These are phyloP conservation scores for Diaporthe ampelina DNA, from an alignment of 2,329 filamentous ascomycete genomes.

Conservation along the genomic window DNA sequence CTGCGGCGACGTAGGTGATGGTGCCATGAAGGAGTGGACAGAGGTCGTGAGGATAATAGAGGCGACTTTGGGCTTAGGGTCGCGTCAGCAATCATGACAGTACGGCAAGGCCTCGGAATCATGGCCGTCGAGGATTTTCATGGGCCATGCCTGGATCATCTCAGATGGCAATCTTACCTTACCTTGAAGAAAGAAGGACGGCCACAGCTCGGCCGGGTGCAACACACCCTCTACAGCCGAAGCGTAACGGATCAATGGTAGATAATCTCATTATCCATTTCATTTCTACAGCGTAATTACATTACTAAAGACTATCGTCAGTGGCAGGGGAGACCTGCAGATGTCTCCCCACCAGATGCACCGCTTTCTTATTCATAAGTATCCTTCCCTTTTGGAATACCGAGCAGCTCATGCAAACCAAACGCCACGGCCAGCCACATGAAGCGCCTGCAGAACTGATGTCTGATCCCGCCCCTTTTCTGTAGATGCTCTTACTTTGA, in stretches of 20 bases:
- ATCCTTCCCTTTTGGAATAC: conserved; percentile 12
- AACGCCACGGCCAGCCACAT: conserved; percentile 21
- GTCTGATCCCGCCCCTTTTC: not conserved
- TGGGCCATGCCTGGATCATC: not conserved
- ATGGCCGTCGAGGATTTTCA: not conserved
- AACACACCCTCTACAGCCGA: too few relatives aligned
- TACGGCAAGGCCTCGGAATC: not conserved
- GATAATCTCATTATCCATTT: conserved; percentile 6
- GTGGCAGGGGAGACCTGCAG: conserved; percentile 10
- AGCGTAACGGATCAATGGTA: not conserved
- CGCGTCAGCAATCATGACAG: not conserved
- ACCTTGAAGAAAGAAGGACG: not conserved
- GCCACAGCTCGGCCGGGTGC: not conserved
- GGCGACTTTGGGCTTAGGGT: conserved; percentile 58
- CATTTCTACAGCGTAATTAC: conserved; percentile 26
- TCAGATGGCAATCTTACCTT: not conserved
- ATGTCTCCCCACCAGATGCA: conserved; percentile 21
- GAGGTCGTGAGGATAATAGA: conserved; percentile 79
- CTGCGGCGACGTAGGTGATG: conserved; percentile 86
- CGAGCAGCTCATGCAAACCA: conserved; percentile 25
- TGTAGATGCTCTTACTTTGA: not conserved
- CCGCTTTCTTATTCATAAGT: conserved; percentile 6
- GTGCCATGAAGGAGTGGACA: conserved; percentile 87
- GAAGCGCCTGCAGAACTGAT: not conserved
- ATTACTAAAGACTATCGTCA: conserved; percentile 20